phyloP scores from a whole-genome alignment of 2,329 filamentous ascomycete genomes.

The Paracorniculantispora psalliotae region DNA sequence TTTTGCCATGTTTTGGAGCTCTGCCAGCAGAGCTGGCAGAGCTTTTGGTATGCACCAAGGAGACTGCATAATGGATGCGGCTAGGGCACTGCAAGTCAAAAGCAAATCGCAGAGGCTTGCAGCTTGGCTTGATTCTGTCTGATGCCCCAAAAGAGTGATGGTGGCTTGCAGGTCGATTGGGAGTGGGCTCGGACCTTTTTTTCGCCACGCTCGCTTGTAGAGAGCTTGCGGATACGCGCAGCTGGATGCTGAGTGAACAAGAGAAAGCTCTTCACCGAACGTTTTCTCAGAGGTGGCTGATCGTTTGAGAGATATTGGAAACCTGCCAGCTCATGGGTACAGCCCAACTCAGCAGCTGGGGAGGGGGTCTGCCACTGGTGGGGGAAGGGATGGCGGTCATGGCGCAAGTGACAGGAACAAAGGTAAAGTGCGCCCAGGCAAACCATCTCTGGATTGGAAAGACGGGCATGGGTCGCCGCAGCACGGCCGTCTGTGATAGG shows the following conservation, averaged over 20 bases:
- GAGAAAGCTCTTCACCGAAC: neutral
- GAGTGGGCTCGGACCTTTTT: constrained; percentile 3
- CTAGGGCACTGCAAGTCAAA: constrained; percentile 5
- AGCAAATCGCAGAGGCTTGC: constrained; percentile 2
- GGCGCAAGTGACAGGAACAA: neutral
- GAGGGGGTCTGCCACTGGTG: neutral
- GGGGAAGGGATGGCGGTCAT: neutral
- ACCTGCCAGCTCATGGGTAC: neutral
- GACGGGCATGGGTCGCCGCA: neutral
- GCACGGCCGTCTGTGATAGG: neutral
- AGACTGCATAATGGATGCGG: neutral
- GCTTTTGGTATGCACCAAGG: neutral
- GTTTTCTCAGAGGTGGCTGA: neutral
- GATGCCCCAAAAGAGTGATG: neutral
- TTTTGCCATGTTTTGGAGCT: neutral
- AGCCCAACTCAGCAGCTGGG: neutral
- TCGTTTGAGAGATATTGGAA: neutral
- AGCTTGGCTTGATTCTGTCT: neutral
- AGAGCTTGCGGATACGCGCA: too few species aligned
- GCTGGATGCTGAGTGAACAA: too few species aligned
- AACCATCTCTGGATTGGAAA: neutral
- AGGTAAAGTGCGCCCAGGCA: too few species aligned
- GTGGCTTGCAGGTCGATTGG: constrained; percentile 2
- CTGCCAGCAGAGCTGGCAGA: neutral
- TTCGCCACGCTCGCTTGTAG: neutral